A percentile compares a stretch with the other conserved stretches of the same genome.
Evolutionary conservation across 169 alveolate species (phyloP).

Genomic region (Plasmodium reichenowi): DNA sequence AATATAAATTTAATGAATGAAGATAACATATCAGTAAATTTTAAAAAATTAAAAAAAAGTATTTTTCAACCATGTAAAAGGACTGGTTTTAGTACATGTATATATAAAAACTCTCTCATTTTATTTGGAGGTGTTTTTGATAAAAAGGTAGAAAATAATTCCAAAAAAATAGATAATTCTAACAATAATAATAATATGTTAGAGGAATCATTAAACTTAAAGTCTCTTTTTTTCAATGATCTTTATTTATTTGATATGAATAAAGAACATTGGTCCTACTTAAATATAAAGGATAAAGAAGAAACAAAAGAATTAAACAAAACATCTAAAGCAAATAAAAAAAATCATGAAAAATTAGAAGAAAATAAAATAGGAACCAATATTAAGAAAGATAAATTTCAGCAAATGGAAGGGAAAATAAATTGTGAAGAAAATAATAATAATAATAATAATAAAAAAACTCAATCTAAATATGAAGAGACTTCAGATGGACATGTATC

Average conservation of each 20-base stretch:
- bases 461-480: not conserved
- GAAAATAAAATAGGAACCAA: slow-evolving; percentile 3
- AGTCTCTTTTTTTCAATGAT: slow-evolving; percentile 86
- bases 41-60: slow-evolving; percentile 80
- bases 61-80: slow-evolving; percentile 82
- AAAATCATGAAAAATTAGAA: slow-evolving; percentile 12
- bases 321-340: slow-evolving; percentile 20
- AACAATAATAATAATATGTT: slow-evolving; percentile 41
- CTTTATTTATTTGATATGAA: slow-evolving; percentile 82
- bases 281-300: slow-evolving; percentile 19
- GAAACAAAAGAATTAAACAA: slow-evolving; percentile 11
- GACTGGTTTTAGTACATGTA: slow-evolving; percentile 85
- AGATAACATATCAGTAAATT: slow-evolving; percentile 75
- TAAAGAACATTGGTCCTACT: slow-evolving; percentile 78
- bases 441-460: slow-evolving; percentile 5
- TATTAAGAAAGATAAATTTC: slow-evolving; percentile 3
- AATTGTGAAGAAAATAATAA: not conserved
- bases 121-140: slow-evolving; percentile 93
- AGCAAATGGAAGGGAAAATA: slow-evolving; percentile 9
- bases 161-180: slow-evolving; percentile 10
- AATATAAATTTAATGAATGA: slow-evolving; percentile 86
- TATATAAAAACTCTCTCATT: slow-evolving; percentile 83
- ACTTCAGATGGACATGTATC: slow-evolving; percentile 37
- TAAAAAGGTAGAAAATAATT: slow-evolving; percentile 84
- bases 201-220: slow-evolving; percentile 82